These are phyloP conservation scores for Cicer judaicum DNA, from an alignment of 306 rosid species.

Conservation along the genomic window DNA sequence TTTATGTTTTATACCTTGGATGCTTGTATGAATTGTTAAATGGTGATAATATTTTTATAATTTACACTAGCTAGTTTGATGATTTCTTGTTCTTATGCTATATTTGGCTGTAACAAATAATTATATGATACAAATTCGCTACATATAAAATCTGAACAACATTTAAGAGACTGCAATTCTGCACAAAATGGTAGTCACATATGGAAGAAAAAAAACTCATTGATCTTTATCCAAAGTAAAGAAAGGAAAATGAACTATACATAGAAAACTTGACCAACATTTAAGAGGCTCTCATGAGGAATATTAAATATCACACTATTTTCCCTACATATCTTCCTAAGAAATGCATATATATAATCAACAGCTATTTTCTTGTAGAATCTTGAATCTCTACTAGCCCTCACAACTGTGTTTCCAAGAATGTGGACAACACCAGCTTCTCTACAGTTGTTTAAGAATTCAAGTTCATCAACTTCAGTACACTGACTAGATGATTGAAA, in stretches of 20 bases:
- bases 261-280: constrained; percentile 89
- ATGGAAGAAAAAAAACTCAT: constrained; percentile 33
- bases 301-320: constrained; percentile 90
- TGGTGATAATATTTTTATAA: too few relatives aligned
- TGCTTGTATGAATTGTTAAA: too few relatives aligned
- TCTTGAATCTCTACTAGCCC: constrained; percentile 73
- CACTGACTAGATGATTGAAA: constrained; percentile 48
- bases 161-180: neutral
- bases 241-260: constrained; percentile 48
- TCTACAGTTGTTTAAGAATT: constrained; percentile 68
- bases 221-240: neutral
- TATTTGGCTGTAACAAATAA: neutral
- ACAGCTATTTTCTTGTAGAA: constrained; percentile 77
- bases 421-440: constrained; percentile 96
- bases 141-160: neutral
- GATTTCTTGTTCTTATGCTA: neutral
- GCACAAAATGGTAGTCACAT: constrained; percentile 41
- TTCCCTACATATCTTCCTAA: constrained; percentile 90
- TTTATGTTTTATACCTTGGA: too few relatives aligned
- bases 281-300: constrained; percentile 93
- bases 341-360: constrained; percentile 87
- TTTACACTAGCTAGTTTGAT: too few relatives aligned
- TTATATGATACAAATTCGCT: neutral
- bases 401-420: constrained; percentile 80
- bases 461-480: constrained; percentile 74